phyloP scores from a whole-genome alignment of 176 grass and related monocot genomes.

The Zizania latifolia region DNA sequence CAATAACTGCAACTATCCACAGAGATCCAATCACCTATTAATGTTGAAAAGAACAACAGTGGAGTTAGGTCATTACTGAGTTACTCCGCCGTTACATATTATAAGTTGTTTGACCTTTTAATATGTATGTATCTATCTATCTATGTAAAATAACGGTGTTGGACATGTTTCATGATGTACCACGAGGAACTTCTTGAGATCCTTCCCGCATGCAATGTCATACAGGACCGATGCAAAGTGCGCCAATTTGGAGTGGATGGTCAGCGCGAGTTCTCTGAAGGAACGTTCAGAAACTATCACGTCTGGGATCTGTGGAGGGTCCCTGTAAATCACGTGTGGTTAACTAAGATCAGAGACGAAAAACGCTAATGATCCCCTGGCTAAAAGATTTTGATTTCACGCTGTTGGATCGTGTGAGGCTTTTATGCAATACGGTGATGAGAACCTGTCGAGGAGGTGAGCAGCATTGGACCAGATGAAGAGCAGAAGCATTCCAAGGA shows the following conservation, averaged over 20 bases:
- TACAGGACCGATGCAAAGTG: constrained; percentile 35
- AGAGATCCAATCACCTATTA: constrained; percentile 62
- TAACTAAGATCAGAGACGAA: neutral
- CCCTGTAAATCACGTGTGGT: constrained; percentile 23
- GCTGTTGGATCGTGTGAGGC: neutral
- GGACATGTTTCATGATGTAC: constrained; percentile 31
- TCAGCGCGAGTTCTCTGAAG: constrained; percentile 53
- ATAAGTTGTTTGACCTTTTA: too few species aligned
- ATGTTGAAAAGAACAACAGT: neutral
- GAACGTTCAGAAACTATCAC: constrained; percentile 53
- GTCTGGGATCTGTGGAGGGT: constrained; percentile 52
- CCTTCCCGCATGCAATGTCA: constrained; percentile 71
- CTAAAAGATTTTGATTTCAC: neutral
- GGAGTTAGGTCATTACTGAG: neutral
- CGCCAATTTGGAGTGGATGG: constrained; percentile 41
- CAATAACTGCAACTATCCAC: constrained; percentile 64
- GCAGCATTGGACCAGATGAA: constrained; percentile 61
- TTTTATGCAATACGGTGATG: neutral
- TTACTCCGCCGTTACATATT: too few species aligned
- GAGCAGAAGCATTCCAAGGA: constrained; percentile 61
- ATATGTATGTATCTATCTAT: too few species aligned
- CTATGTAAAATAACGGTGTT: neutral
- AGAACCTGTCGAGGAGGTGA: constrained; percentile 61
- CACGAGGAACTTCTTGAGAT: constrained; percentile 69
- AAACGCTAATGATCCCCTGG: neutral